These are phyloP conservation scores for Papiliotrema laurentii DNA, from an alignment of 1,284 basidiomycete species.

Conservation along the genomic window DNA sequence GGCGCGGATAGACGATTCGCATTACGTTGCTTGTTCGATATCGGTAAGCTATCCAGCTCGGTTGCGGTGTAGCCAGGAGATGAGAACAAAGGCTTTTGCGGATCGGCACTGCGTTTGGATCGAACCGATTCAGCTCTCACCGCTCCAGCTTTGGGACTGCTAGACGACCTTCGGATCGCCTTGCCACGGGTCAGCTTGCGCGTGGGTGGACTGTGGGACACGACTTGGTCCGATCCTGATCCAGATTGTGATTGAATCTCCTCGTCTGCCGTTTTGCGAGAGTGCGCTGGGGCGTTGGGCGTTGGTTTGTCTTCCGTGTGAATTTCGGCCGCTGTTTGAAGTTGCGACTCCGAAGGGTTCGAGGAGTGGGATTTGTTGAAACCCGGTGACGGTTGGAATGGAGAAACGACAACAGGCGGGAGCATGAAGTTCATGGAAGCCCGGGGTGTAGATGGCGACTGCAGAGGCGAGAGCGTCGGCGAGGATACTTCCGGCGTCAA, in stretches of 20 bases:
- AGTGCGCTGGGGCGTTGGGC: neutral
- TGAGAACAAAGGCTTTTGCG: constrained; percentile 6
- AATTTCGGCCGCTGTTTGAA: no score
- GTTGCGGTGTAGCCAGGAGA: constrained; percentile 3
- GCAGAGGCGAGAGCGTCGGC: no score
- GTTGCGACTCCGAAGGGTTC: no score
- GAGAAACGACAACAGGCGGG: no score
- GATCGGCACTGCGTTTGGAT: neutral
- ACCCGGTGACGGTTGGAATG: no score
- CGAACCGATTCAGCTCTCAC: neutral
- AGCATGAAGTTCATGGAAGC: no score
- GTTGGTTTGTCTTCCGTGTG: no score
- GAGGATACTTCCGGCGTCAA: no score
- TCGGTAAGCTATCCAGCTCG: neutral
- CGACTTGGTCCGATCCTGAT: constrained; percentile 4
- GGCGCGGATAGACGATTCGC: neutral
- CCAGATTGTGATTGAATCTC: neutral
- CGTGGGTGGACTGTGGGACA: constrained; percentile 5
- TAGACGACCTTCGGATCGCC: constrained; percentile 18
- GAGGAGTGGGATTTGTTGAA: no score
- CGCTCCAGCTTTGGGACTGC: neutral
- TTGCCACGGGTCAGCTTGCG: constrained; percentile 20
- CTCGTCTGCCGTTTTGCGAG: neutral
- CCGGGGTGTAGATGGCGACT: no score
- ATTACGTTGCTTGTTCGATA: neutral